phyloP scores from a whole-genome alignment of 2,329 filamentous ascomycete species.

The Truncatella angustata region DNA sequence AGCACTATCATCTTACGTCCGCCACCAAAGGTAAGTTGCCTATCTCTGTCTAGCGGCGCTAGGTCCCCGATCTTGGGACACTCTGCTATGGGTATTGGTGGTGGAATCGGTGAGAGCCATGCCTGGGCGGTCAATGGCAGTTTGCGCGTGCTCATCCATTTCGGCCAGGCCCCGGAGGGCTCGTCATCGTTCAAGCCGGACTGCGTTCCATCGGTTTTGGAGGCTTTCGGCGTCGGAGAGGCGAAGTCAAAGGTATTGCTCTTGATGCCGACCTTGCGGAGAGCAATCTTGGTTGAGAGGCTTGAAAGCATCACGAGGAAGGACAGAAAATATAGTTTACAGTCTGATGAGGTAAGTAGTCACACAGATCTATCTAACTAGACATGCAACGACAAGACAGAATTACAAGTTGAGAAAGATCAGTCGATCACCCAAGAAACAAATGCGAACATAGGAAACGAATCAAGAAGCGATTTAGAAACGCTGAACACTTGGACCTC shows the following conservation, averaged over 20 bases:
- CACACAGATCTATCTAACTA: too few relatives aligned
- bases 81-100: conserved; percentile 43
- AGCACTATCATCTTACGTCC: conserved; percentile 46
- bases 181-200: conserved; percentile 31
- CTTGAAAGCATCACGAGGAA: conserved; percentile 49
- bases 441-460: not conserved
- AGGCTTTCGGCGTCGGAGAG: conserved; percentile 29
- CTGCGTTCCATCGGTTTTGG: conserved; percentile 17
- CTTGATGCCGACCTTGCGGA: conserved; percentile 55
- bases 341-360: too few relatives aligned
- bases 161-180: conserved; percentile 27
- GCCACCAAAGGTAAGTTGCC: conserved; percentile 41
- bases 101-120: conserved; percentile 51
- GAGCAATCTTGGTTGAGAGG: conserved; percentile 56
- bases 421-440: too few relatives aligned
- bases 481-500: not conserved
- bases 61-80: conserved; percentile 47
- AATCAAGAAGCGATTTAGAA: conserved; percentile 1
- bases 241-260: conserved; percentile 47
- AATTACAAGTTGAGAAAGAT: not conserved
- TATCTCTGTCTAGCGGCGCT: conserved; percentile 46
- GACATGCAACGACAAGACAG: too few relatives aligned
- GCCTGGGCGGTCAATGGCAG: conserved; percentile 52
- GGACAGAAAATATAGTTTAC: not conserved
- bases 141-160: conserved; percentile 49